Evolutionary conservation across 1,284 basidiomycete genomes (phyloP), one percentile per base, ranked within the genome.

Genomic region (Rhodotorula sp.): DNA sequence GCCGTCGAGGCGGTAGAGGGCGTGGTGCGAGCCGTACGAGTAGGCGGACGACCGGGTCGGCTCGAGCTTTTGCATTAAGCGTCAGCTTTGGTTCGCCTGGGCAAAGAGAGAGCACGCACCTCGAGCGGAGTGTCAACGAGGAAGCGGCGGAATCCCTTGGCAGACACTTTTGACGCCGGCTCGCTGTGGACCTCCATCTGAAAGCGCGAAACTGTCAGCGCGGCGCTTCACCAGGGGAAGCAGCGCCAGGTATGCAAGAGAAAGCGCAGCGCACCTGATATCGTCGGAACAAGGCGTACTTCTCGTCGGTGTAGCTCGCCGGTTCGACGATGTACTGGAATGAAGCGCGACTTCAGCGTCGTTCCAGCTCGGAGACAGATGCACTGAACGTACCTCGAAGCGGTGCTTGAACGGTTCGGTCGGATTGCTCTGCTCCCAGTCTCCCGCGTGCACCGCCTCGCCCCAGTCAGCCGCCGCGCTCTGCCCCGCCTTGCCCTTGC

Each of bases 101-200:
- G 23, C 16, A 25, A 12, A 19, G n/a, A 3, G 44, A 62, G 34
- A 19, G 7, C 41, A 42, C 87, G 71, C 72, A 92, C 92, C 58
- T 83, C 77, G 2, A 97, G 83, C 1, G 92, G 91, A 19, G 88
- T 87, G n/a, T 90, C 84, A 16, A 93, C 90, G 2, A 97, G 85
- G 79, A 97, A 97, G 1, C 86, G 81, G 68, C 82, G 82, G 80
- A 95, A 97, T 0, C 86, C 85, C 0, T 69, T 66, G 23, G 84
- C 83, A 0, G 83, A 83, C 34, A 86, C 88, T 13, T 86, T 84
- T 0, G 80, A 70, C 7, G 80, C 80, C 42, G 77, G 69, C 71
- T 95, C 93, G 44, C 87, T 82, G 79, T 97, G 93, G 34, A 96
- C 88, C 8, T 88, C 83, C 46, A 81, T 81, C 80, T 97, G 93